phyloP scores from a whole-genome alignment of 129 eudicot species.

The Tanacetum coccineum region DNA sequence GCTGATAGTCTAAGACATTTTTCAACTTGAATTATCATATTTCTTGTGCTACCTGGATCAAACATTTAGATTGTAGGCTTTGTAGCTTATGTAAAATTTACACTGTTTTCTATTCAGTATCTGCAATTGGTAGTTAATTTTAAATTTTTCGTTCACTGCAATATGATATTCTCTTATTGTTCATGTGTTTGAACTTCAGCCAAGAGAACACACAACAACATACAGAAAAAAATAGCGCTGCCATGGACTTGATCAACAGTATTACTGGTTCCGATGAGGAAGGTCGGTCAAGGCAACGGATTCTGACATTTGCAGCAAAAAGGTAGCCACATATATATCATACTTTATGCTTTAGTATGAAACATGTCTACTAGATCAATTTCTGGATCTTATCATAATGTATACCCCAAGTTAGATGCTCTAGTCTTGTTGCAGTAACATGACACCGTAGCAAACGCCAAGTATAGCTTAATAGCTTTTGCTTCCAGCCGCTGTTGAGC shows the following conservation, averaged over 20 bases:
- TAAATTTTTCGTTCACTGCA: slow-evolving; percentile 1
- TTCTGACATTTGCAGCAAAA: slow-evolving; percentile 88
- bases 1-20: neutral
- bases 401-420: neutral
- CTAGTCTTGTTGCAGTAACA: neutral
- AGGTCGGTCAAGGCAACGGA: slow-evolving; percentile 89
- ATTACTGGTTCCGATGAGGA: slow-evolving; percentile 86
- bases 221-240: slow-evolving; percentile 64
- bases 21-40: neutral
- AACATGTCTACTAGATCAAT: too few species aligned
- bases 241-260: slow-evolving; percentile 86
- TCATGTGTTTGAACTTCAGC: slow-evolving; percentile 40
- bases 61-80: neutral
- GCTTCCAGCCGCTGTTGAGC: neutral
- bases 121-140: neutral
- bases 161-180: neutral
- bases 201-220: slow-evolving; percentile 44
- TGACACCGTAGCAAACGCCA: neutral
- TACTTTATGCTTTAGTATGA: neutral
- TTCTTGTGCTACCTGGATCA: slow-evolving; percentile 15
- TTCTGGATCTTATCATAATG: too few species aligned
- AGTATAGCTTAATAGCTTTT: too few species aligned
- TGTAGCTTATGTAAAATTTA: neutral
- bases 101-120: neutral
- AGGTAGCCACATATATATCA: slow-evolving; percentile 41